These are phyloP conservation scores for Pistacia integerrima DNA, from an alignment of 345 rosid genomes.

Conservation along the genomic window DNA sequence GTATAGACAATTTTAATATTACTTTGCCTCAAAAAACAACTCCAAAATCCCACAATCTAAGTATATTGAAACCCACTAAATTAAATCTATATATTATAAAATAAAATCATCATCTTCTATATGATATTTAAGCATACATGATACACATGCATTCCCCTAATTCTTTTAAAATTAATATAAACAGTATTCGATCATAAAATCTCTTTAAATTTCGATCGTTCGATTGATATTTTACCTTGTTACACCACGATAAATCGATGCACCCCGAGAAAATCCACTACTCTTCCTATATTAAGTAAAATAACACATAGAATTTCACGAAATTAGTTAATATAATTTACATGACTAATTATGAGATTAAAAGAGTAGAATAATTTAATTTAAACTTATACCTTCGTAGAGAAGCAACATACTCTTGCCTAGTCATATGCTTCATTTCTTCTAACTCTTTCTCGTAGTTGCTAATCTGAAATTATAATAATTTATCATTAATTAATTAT, in stretches of 20 bases:
- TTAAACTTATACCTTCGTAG: slow-evolving; percentile 63
- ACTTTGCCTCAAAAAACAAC: background rate
- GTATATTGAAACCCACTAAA: too few relatives aligned
- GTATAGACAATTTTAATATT: background rate
- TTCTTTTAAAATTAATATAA: too few relatives aligned
- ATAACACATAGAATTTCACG: background rate
- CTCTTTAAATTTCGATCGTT: background rate
- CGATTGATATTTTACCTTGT: slow-evolving; percentile 53
- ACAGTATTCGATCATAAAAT: too few relatives aligned
- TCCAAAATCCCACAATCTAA: too few relatives aligned
- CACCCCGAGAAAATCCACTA: slow-evolving; percentile 97
- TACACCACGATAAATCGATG: slow-evolving; percentile 91
- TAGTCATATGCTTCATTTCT: slow-evolving; percentile 95
- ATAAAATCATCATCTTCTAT: too few relatives aligned
- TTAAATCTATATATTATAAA: too few relatives aligned
- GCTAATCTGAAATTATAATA: slow-evolving; percentile 51
- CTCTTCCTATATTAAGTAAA: slow-evolving; percentile 61
- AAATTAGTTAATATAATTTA: slow-evolving; percentile 19
- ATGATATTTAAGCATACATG: too few relatives aligned
- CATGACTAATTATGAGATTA: background rate
- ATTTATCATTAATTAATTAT: background rate
- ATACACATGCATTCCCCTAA: too few relatives aligned
- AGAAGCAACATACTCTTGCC: slow-evolving; percentile 92
- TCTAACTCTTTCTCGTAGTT: slow-evolving; percentile 85
- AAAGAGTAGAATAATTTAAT: background rate